Evolutionary conservation across 2,329 filamentous ascomycete species (phyloP), one percentile per base, ranked within the genome.

Genomic region (Penicillium sp.): DNA sequence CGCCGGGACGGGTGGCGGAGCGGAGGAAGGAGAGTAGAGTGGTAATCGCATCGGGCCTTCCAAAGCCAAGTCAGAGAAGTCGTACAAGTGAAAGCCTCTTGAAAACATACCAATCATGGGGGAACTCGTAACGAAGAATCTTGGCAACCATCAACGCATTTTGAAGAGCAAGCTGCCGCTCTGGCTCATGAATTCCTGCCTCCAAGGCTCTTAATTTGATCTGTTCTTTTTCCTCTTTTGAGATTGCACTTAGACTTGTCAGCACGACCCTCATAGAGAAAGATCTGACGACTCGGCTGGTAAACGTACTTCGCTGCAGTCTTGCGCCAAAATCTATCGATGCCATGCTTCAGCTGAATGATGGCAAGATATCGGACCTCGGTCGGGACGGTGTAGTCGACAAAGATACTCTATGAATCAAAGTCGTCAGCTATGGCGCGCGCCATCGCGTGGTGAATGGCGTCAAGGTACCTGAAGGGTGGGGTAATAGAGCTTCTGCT

Each of bases 261-360:
- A 69, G 65, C 45, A 33, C 31, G 36, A 6, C n/a, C 15, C 33
- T 36, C 33, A 38, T 18, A 23, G n/a, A 12, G 36, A 12, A 36
- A 24, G 15, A 10, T 42, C 16, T 31, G 12, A 29, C 42, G 38
- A 47, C 42, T 21, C 8, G 34, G 45, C 24, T 28, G 8, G n/a
- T 24, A 42, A 23, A 58, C 71, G 26, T 83, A 82, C 68, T 86
- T 85, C 51, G 88, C 82, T 45, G 89, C 85, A 31, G 88, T 89
- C 68, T 81, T 90, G 67, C 94, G 83, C 94, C 94, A 99, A 72
- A 91, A 90, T 69, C 88, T 91, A 70, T 97, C 93, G 72, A 97
- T 92, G 50, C 92, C 94, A 71, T 97, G 96, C 71, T 97, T 97
- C 49, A 99, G 81, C 69, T 96, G 89, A 61, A 97, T 96, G 52